Evolutionary conservation across 768 basidiomycete genomes (phyloP), one percentile per base, ranked within the genome.

Genomic region (Xerocomus spinulosus): DNA sequence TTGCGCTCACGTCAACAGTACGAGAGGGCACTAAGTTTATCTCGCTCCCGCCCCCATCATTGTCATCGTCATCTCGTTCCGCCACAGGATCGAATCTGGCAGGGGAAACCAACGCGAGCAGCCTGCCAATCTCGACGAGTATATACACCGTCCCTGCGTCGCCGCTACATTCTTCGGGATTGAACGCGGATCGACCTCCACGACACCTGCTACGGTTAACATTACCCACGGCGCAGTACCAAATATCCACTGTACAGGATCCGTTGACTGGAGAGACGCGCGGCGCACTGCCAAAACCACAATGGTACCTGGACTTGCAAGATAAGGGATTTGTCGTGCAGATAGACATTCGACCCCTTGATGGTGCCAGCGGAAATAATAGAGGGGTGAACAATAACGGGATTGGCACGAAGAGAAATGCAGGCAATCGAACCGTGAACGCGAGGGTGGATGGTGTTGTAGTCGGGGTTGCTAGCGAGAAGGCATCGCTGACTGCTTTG

Each of bases 71-170:
- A 15, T 57, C 53, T 6, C 47, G 48, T 28, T 20, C 33, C 30
- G 14, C 20, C 26, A 13, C 20, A 26, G 30, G 23, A n/a, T 5
- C 45, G 3, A 35, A n/a, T 12, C 18, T 32, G 0, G 6, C 5
- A 15, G 30, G 48, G 13, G 32, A 34, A 24, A 4, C 37, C 14
- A 48, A 35, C 32, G 12, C 44, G 18, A 42, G 14, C 23, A 69
- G 55, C 29, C 74, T 82, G 24, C 88, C 81, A 14, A 69, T 88
- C 52, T 63, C 65, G 23, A 78, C 79, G 49, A 73, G 75, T 5
- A 71, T 93, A 13, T 78, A 88, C 61, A 86, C 85, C 1, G 77
- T 95, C 44, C 91, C 94, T 0, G 80, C 83, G 2, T 92, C 91
- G 18, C 81, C 91, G 10, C 69, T 90, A 48, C 88, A 87, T 56